Evolutionary conservation across 2,329 filamentous ascomycete genomes (phyloP).

Genomic region (Beauveria sp.): DNA sequence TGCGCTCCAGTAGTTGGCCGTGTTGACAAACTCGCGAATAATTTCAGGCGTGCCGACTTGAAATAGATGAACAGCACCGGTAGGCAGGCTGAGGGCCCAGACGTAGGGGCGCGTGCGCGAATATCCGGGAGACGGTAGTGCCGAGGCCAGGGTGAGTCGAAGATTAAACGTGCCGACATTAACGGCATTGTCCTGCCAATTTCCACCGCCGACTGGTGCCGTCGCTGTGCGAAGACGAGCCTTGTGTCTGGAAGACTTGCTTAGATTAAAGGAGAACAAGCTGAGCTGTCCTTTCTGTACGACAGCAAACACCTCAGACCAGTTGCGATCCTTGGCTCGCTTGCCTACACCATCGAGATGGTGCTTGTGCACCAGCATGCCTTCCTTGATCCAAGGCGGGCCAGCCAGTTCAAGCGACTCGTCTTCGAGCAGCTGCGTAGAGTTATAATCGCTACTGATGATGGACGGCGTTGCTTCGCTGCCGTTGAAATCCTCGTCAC

Average conservation of each 20-base stretch:
- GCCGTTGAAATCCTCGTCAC: conserved; percentile 64
- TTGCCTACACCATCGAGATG: conserved; percentile 87
- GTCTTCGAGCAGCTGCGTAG: conserved; percentile 71
- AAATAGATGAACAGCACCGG: conserved; percentile 94
- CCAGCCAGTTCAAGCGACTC: conserved; percentile 86
- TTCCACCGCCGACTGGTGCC: conserved; percentile 68
- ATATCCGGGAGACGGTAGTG: conserved; percentile 84
- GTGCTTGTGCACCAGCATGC: conserved; percentile 91
- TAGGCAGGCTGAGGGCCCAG: conserved; percentile 87
- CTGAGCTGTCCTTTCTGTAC: conserved; percentile 92
- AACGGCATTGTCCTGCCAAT: conserved; percentile 97
- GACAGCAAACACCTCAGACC: conserved; percentile 92
- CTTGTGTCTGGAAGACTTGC: conserved; percentile 67
- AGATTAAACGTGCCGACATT: conserved; percentile 81
- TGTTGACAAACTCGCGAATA: conserved; percentile 85
- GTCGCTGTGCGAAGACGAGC: conserved; percentile 44
- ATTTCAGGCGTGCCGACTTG: conserved; percentile 94
- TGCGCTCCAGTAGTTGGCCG: conserved; percentile 96
- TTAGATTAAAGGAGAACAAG: conserved; percentile 84
- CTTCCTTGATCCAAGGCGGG: conserved; percentile 97
- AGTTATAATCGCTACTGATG: conserved; percentile 52
- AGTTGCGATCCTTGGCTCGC: conserved; percentile 87
- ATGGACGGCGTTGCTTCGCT: conserved; percentile 39
- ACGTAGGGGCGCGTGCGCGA: conserved; percentile 85
- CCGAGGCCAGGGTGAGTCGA: conserved; percentile 84